A percentile compares a stretch with the other conserved stretches of the same genome.
Evolutionary conservation across 2,329 filamentous ascomycete genomes (phyloP).

Genomic region (Ceratocystis huliohia): DNA sequence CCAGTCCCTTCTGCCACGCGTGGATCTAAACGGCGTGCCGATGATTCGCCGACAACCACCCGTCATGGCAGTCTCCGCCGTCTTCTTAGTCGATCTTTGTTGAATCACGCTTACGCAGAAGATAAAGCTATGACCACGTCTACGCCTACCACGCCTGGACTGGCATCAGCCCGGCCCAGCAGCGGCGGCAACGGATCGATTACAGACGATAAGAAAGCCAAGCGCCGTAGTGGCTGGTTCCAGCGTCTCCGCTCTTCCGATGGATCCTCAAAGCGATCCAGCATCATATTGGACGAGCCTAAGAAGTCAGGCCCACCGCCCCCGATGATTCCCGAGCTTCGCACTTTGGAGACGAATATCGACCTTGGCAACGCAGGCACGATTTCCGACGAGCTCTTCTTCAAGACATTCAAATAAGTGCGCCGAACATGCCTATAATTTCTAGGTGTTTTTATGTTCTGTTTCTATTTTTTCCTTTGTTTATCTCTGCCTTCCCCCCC

Average conservation of each 20-base stretch:
- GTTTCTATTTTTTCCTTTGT: slow-evolving; percentile 9
- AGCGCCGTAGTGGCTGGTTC: slow-evolving; percentile 48
- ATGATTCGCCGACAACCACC: slow-evolving; percentile 39
- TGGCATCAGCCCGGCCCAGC: slow-evolving; percentile 31
- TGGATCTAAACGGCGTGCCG: slow-evolving; percentile 36
- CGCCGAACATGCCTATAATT: background rate
- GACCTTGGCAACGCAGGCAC: slow-evolving; percentile 34
- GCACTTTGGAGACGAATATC: slow-evolving; percentile 38
- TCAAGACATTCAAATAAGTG: slow-evolving; percentile 45
- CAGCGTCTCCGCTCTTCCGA: slow-evolving; percentile 35
- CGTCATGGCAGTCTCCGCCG: slow-evolving; percentile 45
- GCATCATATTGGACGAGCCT: slow-evolving; percentile 30
- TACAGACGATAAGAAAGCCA: slow-evolving; percentile 41
- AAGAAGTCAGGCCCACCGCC: slow-evolving; percentile 40
- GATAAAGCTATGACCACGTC: slow-evolving; percentile 31
- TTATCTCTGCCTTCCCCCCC: background rate
- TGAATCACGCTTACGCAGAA: slow-evolving; percentile 43
- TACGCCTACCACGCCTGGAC: background rate
- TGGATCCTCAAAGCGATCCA: slow-evolving; percentile 32
- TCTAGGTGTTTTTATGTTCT: background rate
- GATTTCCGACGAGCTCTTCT: slow-evolving; percentile 39
- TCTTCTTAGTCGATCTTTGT: slow-evolving; percentile 42
- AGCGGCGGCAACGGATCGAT: slow-evolving; percentile 40
- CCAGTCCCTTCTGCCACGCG: slow-evolving; percentile 17
- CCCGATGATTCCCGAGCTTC: slow-evolving; percentile 49